Evolutionary conservation across 202 grass and related monocot genomes (phyloP).

Genomic region (Hordeum pubiflorum): DNA sequence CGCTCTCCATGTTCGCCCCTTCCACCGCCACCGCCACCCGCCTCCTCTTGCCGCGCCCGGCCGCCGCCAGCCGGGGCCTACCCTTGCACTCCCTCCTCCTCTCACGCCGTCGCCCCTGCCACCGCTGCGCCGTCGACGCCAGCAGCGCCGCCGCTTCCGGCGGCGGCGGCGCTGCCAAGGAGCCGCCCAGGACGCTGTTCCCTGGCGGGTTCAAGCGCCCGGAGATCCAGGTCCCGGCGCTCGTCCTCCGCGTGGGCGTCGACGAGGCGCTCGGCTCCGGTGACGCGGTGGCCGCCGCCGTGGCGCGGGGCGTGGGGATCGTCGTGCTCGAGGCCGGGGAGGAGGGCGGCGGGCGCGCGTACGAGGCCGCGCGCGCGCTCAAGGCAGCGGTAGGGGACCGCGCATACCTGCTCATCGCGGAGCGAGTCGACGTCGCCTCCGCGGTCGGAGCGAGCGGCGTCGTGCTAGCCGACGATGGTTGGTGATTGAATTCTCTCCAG

Average conservation of each 20-base stretch:
- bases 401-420: slow-evolving; percentile 69
- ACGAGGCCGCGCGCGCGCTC: slow-evolving; percentile 76
- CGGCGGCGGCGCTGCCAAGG: slow-evolving; percentile 21
- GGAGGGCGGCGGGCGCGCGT: slow-evolving; percentile 58
- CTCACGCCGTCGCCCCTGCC: background rate
- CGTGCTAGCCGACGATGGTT: slow-evolving; percentile 89
- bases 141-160: background rate
- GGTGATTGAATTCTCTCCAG: slow-evolving; percentile 13
- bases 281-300: slow-evolving; percentile 34
- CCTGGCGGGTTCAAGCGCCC: slow-evolving; percentile 89
- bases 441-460: slow-evolving; percentile 80
- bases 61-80: background rate
- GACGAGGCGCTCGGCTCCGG: slow-evolving; percentile 43
- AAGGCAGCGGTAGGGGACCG: slow-evolving; percentile 59
- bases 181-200: slow-evolving; percentile 69
- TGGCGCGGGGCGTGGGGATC: slow-evolving; percentile 54
- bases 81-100: background rate
- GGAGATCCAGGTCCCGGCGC: slow-evolving; percentile 69
- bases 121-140: background rate
- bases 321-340: slow-evolving; percentile 74
- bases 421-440: slow-evolving; percentile 79
- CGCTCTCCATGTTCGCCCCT: slow-evolving; percentile 34
- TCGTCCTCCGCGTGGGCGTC: slow-evolving; percentile 51
- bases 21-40: slow-evolving; percentile 26
- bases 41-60: slow-evolving; percentile 22